phyloP scores from a whole-genome alignment of 306 rosid genomes.

The Cicer bijugum region DNA sequence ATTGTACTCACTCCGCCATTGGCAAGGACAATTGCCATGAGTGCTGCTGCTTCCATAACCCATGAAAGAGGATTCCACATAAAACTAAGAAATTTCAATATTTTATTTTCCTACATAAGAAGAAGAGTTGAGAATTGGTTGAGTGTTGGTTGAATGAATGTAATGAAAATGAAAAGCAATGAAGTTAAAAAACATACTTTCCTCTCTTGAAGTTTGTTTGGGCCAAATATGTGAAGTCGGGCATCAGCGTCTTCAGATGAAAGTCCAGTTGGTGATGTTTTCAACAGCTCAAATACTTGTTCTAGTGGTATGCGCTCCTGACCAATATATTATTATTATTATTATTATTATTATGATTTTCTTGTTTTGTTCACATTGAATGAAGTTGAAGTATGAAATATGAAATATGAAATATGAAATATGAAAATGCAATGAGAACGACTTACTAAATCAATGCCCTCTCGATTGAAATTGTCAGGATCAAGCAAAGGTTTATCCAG shows the following conservation, averaged over 20 bases:
- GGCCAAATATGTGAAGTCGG: conserved; percentile 70
- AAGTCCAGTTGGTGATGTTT: conserved; percentile 73
- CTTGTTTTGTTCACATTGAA: background rate
- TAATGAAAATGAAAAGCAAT: background rate
- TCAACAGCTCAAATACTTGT: conserved; percentile 76
- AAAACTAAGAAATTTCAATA: conserved; percentile 75
- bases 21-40: conserved; percentile 87
- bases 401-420: no score
- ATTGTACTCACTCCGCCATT: conserved; percentile 79
- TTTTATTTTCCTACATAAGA: conserved; percentile 72
- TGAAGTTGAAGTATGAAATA: no score
- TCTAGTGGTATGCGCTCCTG: conserved; percentile 81
- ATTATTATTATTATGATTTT: no score
- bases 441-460: conserved; percentile 80
- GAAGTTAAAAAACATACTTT: conserved; percentile 54
- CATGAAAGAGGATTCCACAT: conserved; percentile 97
- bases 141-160: conserved; percentile 1
- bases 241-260: conserved; percentile 79
- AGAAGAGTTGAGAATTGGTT: conserved; percentile 7
- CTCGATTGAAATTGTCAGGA: conserved; percentile 75
- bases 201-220: conserved; percentile 79
- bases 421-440: conserved; percentile 17
- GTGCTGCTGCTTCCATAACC: conserved; percentile 97
- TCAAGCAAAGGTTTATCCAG: conserved; percentile 73
- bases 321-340: background rate